Evolutionary conservation across 352 stramenopile genomes (phyloP), one percentile per base, ranked within the genome.

Genomic region (Phytophthora quininea): DNA sequence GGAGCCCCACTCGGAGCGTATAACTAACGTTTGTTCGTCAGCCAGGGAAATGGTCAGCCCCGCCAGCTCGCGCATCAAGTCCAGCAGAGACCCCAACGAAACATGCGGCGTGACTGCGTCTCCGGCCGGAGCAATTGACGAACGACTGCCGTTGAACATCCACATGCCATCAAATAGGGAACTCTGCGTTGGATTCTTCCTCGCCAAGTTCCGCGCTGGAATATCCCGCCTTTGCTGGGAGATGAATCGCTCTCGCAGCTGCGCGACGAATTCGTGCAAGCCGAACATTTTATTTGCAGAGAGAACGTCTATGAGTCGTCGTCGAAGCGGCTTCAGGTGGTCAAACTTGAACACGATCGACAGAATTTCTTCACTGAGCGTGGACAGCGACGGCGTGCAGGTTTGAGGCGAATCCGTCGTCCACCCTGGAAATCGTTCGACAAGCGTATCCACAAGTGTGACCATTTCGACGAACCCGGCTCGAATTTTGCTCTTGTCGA

Each of bases 231-330:
- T 45, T 27, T 74, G 62, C 42, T 74, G 56, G 3, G 62, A 40
- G 27, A 69, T 37, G 52, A 67, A 81, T 65, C 67, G 74, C 31
- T 46, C 60, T 62, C 73, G 69, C 9, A 75, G 60, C 33, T 84
- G 76, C 3, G 76, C 73, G 33, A 79, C 73, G 38, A 77, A 81
- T 8, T 69, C 40, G 15, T 77, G 65, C 53, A 84, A 67, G 3
- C 76, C 73, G 24, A 73, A 65, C 76, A 84, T 79, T 3, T 37
- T 66, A 24, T 69, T 78, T 3, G 73, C 61, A 5, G 61, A 60
- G 11, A 81, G 62, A 8, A 79, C 50, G 5, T 55, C 62, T 33
- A 79, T 52, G 31, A 84, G 29, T 0, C 57, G 45, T 11, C 65
- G 50, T 19, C 73, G 76, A 24, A 84, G 54, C 10, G 57, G 54